phyloP scores from a whole-genome alignment of 2,329 filamentous ascomycete species.

The Neurospora sp. region DNA sequence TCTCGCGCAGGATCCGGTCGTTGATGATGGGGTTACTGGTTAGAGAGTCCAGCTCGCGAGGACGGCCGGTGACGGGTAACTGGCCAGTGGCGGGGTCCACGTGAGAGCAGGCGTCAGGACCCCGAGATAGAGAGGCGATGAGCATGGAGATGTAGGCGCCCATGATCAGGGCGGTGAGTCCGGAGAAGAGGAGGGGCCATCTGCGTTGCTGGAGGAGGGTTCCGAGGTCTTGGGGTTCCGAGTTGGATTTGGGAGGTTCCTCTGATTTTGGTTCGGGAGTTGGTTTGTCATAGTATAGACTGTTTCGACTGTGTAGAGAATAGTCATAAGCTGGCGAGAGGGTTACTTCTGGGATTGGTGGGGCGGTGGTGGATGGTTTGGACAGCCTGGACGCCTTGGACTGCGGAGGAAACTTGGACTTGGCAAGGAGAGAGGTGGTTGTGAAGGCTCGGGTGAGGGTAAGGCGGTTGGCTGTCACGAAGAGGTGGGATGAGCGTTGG shows the following conservation, averaged over 20 bases:
- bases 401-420: not conserved
- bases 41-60: constrained; percentile 29
- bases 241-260: not conserved
- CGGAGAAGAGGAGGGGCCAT: constrained; percentile 37
- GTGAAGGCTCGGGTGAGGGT: not conserved
- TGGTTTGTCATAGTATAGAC: not conserved
- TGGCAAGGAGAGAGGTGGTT: not conserved
- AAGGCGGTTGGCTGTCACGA: not conserved
- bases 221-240: constrained; percentile 15
- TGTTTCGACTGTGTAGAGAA: too few species aligned
- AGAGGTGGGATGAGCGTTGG: not conserved
- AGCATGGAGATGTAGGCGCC: constrained; percentile 37
- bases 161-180: constrained; percentile 34
- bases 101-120: not conserved
- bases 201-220: constrained; percentile 26
- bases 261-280: not conserved
- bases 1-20: constrained; percentile 21
- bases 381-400: not conserved
- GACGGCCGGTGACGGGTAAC: constrained; percentile 37
- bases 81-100: constrained; percentile 20
- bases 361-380: not conserved
- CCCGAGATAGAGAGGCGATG: constrained; percentile 19
- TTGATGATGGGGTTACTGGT: not conserved
- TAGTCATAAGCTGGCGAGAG: not conserved
- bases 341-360: not conserved